Percentiles rank a stretch among this genome's conserved stretches.
phyloP scores from a whole-genome alignment of 257 asterid species.

The Dorcoceras hygrometricum region DNA sequence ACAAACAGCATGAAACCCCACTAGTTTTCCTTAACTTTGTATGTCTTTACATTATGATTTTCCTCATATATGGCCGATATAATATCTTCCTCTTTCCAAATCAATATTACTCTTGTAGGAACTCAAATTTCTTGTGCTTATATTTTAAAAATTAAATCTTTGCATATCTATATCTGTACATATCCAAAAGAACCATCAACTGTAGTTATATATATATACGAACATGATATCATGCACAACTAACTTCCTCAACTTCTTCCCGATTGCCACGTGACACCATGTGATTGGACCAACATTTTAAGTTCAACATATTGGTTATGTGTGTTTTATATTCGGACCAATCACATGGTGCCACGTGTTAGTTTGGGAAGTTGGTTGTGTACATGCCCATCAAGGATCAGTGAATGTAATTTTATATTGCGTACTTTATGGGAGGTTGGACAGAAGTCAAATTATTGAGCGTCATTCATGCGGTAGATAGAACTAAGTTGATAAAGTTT shows the following conservation, averaged over 20 bases:
- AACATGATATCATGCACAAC: too few species aligned
- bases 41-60: slow-evolving; percentile 23
- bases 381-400: slow-evolving; percentile 31
- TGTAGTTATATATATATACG: too few species aligned
- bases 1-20: slow-evolving; percentile 30
- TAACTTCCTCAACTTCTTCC: too few species aligned
- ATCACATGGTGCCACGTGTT: too few species aligned
- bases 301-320: too few species aligned
- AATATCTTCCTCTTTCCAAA: slow-evolving; percentile 14
- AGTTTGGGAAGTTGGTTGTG: too few species aligned
- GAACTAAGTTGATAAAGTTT: not conserved
- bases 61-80: slow-evolving; percentile 24
- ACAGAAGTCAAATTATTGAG: slow-evolving; percentile 30
- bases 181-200: too few species aligned
- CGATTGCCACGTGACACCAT: too few species aligned
- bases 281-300: too few species aligned
- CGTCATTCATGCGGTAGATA: slow-evolving; percentile 18
- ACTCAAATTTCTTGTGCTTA: not conserved
- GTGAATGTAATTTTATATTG: slow-evolving; percentile 4
- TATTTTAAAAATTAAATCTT: too few species aligned
- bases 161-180: too few species aligned
- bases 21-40: slow-evolving; percentile 16
- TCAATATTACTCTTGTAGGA: slow-evolving; percentile 14
- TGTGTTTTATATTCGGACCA: too few species aligned
- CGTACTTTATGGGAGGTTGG: slow-evolving; percentile 25